A percentile compares a stretch with the other conserved stretches of the same genome.
phyloP scores from a whole-genome alignment of 192 early-diverging fungal species.

The Chytriomyces sp. region DNA sequence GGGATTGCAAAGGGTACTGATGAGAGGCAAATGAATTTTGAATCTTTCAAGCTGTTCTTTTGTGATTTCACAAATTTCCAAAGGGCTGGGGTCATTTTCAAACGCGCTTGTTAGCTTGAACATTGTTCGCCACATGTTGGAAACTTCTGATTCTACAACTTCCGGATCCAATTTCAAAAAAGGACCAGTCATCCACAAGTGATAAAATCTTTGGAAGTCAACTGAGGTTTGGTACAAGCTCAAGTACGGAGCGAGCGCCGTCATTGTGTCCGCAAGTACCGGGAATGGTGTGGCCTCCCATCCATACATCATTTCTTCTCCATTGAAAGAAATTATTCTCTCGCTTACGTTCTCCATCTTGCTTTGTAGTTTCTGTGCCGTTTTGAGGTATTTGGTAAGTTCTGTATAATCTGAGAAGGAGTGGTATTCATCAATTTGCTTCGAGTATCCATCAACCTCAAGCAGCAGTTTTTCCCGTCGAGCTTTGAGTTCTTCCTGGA shows the following conservation, averaged over 20 bases:
- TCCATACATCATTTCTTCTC: conserved; percentile 61
- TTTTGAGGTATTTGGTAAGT: conserved; percentile 61
- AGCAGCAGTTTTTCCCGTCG: conserved; percentile 52
- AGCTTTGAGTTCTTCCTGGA: conserved; percentile 60
- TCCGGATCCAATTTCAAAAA: conserved; percentile 65
- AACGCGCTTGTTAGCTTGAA: conserved; percentile 54
- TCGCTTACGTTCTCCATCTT: conserved; percentile 57
- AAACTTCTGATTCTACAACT: conserved; percentile 60
- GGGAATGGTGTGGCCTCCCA: conserved; percentile 61
- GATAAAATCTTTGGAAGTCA: conserved; percentile 63
- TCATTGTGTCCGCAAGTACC: conserved; percentile 41
- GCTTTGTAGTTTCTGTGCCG: conserved; percentile 60
- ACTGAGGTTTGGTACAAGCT: conserved; percentile 63
- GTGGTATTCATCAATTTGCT: conserved; percentile 66
- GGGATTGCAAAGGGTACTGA: conserved; percentile 61
- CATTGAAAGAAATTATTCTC: conserved; percentile 51
- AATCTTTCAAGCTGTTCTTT: conserved; percentile 66
- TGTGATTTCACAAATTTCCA: conserved; percentile 58
- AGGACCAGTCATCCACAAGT: conserved; percentile 62
- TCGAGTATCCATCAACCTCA: conserved; percentile 60
- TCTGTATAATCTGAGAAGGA: conserved; percentile 60
- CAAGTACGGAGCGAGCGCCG: conserved; percentile 54
- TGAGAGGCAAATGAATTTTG: conserved; percentile 59
- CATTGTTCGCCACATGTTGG: conserved; percentile 63
- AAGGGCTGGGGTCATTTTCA: conserved; percentile 48